These are phyloP conservation scores for Tuber borchii DNA, from an alignment of 495 filamentous ascomycete genomes.

Conservation along the genomic window DNA sequence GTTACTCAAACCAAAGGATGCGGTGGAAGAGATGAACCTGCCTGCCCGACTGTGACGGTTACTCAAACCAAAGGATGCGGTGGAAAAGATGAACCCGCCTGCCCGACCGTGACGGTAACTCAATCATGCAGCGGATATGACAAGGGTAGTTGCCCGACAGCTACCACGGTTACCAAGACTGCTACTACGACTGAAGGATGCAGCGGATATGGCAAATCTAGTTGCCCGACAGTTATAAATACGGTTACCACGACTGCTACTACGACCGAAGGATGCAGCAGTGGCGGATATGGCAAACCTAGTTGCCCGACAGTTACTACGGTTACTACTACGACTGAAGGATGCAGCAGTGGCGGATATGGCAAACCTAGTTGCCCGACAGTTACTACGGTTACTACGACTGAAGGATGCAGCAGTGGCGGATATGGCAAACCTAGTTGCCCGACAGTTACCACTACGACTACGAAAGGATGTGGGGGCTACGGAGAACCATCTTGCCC, in stretches of 20 bases:
- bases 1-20: slow-evolving; percentile 15
- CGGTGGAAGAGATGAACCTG: not conserved
- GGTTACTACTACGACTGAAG: not conserved
- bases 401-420: not conserved
- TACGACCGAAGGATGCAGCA: not conserved
- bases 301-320: too few species aligned
- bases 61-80: too few species aligned
- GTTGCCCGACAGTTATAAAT: too few species aligned
- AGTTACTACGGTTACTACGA: too few species aligned
- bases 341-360: not conserved
- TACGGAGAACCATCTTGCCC: too few species aligned
- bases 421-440: not conserved
- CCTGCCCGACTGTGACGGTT: not conserved
- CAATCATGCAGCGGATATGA: too few species aligned
- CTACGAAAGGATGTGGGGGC: not conserved
- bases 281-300: not conserved
- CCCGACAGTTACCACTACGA: too few species aligned
- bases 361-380: too few species aligned
- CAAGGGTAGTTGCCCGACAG: too few species aligned
- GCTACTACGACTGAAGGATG: slow-evolving; percentile 3
- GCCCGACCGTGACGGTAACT: not conserved
- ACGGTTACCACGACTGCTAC: too few species aligned
- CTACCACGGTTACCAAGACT: not conserved
- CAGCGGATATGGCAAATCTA: too few species aligned
- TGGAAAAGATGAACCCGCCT: too few species aligned